Evolutionary conservation across 2,329 filamentous ascomycete genomes (phyloP).

Genomic region (Xylaria sp.): DNA sequence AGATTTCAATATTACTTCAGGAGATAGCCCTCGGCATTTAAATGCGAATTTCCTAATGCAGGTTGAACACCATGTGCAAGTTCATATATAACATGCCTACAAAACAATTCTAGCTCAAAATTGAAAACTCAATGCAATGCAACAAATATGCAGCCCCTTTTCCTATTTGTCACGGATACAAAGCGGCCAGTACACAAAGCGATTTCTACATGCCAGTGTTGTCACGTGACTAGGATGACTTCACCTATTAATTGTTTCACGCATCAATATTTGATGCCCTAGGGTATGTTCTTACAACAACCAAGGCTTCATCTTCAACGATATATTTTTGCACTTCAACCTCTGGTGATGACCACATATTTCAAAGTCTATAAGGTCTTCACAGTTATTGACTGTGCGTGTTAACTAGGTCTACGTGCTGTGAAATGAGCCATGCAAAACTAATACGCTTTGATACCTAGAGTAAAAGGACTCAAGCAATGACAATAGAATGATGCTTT

Average conservation of each 20-base stretch:
- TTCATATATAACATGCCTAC: background rate
- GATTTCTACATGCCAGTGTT: background rate
- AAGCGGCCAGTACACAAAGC: background rate
- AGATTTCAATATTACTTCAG: too few relatives aligned
- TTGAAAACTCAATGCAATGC: background rate
- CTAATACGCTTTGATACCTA: background rate
- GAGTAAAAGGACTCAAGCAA: too few relatives aligned
- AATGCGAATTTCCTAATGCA: background rate
- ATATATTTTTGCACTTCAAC: background rate
- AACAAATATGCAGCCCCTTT: background rate
- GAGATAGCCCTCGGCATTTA: background rate
- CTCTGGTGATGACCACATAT: too few relatives aligned
- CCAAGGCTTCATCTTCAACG: background rate
- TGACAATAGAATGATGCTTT: background rate
- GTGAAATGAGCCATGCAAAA: background rate
- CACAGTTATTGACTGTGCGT: background rate
- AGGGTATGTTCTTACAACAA: background rate
- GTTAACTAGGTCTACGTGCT: background rate
- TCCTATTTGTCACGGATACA: background rate
- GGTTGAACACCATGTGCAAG: background rate
- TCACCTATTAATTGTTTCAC: background rate
- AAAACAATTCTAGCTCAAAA: background rate
- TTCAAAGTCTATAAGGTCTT: background rate
- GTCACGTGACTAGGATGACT: constrained; percentile 17
- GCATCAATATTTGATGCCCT: background rate